These are phyloP conservation scores for Zymoseptoria ardabiliae DNA, from an alignment of 2,329 filamentous ascomycete genomes.

Conservation along the genomic window DNA sequence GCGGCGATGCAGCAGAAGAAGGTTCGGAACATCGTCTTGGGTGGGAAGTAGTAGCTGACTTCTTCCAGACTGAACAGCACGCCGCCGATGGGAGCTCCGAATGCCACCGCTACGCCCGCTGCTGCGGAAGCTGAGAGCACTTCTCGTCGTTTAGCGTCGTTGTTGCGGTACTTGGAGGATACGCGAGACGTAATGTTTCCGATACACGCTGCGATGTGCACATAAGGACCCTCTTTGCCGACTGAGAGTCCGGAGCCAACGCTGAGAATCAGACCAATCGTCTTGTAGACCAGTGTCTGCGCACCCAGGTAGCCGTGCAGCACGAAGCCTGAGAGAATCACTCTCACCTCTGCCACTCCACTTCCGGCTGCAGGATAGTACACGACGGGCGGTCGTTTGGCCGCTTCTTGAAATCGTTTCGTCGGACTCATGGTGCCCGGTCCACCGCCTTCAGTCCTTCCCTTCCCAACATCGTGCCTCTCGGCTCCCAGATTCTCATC, in stretches of 20 bases:
- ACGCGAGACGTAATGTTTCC: constrained; percentile 91
- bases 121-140: constrained; percentile 89
- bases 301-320: constrained; percentile 90
- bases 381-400: constrained; percentile 61
- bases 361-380: constrained; percentile 96
- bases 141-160: constrained; percentile 90
- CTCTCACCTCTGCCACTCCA: constrained; percentile 93
- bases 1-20: constrained; percentile 96
- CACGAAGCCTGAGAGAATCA: constrained; percentile 96
- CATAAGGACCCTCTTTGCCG: constrained; percentile 91
- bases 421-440: constrained; percentile 34
- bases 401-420: constrained; percentile 33
- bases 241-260: constrained; percentile 88
- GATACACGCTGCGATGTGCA: constrained; percentile 93
- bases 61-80: constrained; percentile 92
- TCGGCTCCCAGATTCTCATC: constrained; percentile 86
- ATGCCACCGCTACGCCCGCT: constrained; percentile 87
- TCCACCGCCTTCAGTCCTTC: constrained; percentile 33
- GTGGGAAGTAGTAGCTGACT: constrained; percentile 94
- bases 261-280: constrained; percentile 72
- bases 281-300: constrained; percentile 80
- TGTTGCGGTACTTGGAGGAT: constrained; percentile 89
- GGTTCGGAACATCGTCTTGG: constrained; percentile 92
- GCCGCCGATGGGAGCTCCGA: constrained; percentile 82
- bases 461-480: constrained; percentile 31